A percentile compares a stretch with the other conserved stretches of the same genome.
phyloP scores from a whole-genome alignment of 192 early-diverging fungal species.

The Linnemannia zychae region DNA sequence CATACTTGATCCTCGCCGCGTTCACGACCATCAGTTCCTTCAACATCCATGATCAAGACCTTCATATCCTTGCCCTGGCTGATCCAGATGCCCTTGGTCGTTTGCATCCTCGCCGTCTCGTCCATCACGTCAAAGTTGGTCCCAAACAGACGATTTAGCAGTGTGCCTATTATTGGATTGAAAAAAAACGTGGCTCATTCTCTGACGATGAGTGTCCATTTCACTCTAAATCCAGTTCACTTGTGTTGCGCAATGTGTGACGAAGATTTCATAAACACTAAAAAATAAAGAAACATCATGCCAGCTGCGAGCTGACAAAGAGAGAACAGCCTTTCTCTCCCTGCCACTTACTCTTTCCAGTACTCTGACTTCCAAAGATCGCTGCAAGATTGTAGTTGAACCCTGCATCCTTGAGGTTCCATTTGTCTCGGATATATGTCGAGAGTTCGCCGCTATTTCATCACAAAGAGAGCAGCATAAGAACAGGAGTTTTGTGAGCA shows the following conservation, averaged over 20 bases:
- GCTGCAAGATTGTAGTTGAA: slow-evolving; percentile 98
- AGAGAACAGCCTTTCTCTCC: background rate
- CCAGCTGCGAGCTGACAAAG: background rate
- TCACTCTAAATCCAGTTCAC: background rate
- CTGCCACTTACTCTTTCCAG: slow-evolving; percentile 87
- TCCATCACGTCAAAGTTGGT: slow-evolving; percentile 98
- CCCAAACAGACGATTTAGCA: slow-evolving; percentile 96
- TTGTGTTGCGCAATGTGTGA: background rate
- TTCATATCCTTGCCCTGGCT: slow-evolving; percentile 81
- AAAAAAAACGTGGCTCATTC: background rate
- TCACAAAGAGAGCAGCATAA: background rate
- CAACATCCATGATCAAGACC: slow-evolving; percentile 96
- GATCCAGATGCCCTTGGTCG: slow-evolving; percentile 99
- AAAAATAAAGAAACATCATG: background rate
- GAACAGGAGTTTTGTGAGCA: background rate
- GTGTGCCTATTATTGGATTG: slow-evolving; percentile 72
- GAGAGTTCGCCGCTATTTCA: slow-evolving; percentile 70
- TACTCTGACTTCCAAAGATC: slow-evolving; percentile 98
- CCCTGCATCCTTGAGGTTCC: slow-evolving; percentile 85
- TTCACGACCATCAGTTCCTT: slow-evolving; percentile 98
- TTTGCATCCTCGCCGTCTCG: slow-evolving; percentile 86
- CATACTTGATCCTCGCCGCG: slow-evolving; percentile 93
- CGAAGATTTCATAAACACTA: background rate
- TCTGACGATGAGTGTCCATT: background rate
- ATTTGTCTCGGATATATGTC: slow-evolving; percentile 86